Percentiles rank a stretch among this genome's conserved stretches.
These are phyloP conservation scores for Rhizopus microsporus DNA, from an alignment of 371 early-diverging fungal genomes.

Conservation along the genomic window DNA sequence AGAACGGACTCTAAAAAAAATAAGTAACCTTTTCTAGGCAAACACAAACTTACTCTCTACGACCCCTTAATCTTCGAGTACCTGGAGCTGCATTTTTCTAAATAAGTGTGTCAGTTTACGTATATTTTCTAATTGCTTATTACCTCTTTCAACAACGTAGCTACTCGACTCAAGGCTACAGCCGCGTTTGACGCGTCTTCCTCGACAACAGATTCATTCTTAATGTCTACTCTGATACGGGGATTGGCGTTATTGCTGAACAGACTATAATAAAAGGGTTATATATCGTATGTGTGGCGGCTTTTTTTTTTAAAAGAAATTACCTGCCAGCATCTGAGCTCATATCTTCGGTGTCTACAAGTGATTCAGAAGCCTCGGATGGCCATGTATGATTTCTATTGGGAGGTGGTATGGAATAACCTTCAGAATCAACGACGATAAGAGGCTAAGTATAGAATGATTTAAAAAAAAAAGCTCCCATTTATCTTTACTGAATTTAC, in stretches of 20 bases:
- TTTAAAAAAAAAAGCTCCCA: neutral
- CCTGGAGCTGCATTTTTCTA: conserved; percentile 15
- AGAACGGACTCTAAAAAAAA: conserved; percentile 28
- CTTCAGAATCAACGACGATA: conserved; percentile 23
- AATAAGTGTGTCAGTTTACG: neutral
- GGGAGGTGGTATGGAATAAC: conserved; percentile 22
- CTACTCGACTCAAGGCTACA: conserved; percentile 19
- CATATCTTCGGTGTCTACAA: conserved; percentile 18
- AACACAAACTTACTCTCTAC: conserved; percentile 24
- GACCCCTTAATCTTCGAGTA: conserved; percentile 15
- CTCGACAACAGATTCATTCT: conserved; percentile 10
- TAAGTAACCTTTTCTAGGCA: neutral
- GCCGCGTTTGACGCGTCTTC: conserved; percentile 12
- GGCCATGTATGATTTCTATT: conserved; percentile 7
- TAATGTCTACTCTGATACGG: conserved; percentile 18
- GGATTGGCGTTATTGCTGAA: conserved; percentile 18
- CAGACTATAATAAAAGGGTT: neutral
- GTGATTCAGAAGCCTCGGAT: conserved; percentile 15
- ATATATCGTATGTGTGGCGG: neutral
- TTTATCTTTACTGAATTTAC: neutral
- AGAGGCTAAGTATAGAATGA: conserved; percentile 3
- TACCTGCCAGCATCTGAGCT: conserved; percentile 25
- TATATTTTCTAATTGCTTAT: neutral
- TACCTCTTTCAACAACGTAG: conserved; percentile 26
- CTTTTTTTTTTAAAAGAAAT: neutral